phyloP scores from a whole-genome alignment of 176 grass and related monocot species.

The Lolium rigidum region DNA sequence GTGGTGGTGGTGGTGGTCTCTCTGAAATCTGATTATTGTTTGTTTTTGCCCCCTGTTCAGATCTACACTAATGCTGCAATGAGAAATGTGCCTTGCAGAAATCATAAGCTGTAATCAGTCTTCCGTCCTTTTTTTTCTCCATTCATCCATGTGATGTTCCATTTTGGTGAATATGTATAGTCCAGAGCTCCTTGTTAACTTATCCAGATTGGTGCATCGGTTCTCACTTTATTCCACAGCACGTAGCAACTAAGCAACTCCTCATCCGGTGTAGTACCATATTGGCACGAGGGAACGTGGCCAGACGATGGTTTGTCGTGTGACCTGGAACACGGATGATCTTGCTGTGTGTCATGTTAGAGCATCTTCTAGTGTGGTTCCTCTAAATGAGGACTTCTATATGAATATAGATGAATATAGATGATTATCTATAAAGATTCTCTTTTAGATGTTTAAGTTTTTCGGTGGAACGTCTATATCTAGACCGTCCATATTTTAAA shows the following conservation, averaged over 20 bases:
- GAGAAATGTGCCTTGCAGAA: slow-evolving; percentile 51
- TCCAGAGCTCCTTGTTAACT: background rate
- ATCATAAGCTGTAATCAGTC: slow-evolving; percentile 57
- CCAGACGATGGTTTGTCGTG: too few relatives aligned
- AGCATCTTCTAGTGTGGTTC: too few relatives aligned
- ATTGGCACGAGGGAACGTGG: too few relatives aligned
- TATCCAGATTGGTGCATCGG: background rate
- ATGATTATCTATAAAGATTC: too few relatives aligned
- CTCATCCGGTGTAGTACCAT: too few relatives aligned
- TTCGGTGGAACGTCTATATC: too few relatives aligned
- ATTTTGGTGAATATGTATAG: slow-evolving; percentile 39
- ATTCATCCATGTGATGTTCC: background rate
- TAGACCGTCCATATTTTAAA: too few relatives aligned
- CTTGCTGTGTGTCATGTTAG: too few relatives aligned
- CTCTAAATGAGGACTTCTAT: too few relatives aligned
- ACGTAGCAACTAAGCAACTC: background rate
- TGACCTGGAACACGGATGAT: too few relatives aligned
- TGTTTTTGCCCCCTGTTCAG: slow-evolving; percentile 32
- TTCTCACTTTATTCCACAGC: background rate
- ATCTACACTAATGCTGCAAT: slow-evolving; percentile 47
- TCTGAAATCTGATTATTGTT: slow-evolving; percentile 11
- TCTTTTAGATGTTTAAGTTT: too few relatives aligned
- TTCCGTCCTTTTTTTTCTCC: background rate
- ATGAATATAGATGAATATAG: too few relatives aligned
- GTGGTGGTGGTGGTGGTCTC: slow-evolving; percentile 42